These are phyloP conservation scores for Metschnikowia continentalis DNA, from an alignment of 805 yeast species.

Conservation along the genomic window DNA sequence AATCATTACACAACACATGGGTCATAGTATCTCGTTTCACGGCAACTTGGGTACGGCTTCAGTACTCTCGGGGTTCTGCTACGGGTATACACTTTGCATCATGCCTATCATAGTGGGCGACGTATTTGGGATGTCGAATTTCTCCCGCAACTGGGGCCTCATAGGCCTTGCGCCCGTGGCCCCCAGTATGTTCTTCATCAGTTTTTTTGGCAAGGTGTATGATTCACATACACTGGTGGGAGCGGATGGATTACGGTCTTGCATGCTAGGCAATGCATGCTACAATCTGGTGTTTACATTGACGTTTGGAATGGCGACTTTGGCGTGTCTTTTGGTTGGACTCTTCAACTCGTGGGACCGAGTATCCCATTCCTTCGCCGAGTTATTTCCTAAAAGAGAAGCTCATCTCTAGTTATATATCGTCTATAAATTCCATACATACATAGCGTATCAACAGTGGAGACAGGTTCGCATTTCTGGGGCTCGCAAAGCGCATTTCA, in stretches of 20 bases:
- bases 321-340: conserved; percentile 21
- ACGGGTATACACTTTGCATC: conserved; percentile 69
- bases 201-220: conserved; percentile 58
- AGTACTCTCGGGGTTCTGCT: conserved; percentile 60
- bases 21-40: conserved; percentile 31
- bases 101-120: conserved; percentile 77
- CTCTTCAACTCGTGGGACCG: conserved; percentile 14
- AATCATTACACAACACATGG: conserved; percentile 48
- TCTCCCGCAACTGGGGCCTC: conserved; percentile 72
- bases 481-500: not conserved
- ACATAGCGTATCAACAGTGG: not conserved
- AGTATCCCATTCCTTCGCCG: not conserved
- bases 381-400: not conserved
- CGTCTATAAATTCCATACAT: not conserved
- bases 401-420: not conserved
- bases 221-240: conserved; percentile 40
- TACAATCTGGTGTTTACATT: conserved; percentile 37
- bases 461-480: not conserved
- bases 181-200: conserved; percentile 56
- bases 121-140: conserved; percentile 61
- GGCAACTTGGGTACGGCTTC: conserved; percentile 47
- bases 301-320: conserved; percentile 31
- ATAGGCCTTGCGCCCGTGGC: conserved; percentile 63
- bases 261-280: conserved; percentile 33
- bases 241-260: conserved; percentile 16